Conservation (phyloP, 306 rosid genomes). For the Mimosa bimucronata region DNA sequence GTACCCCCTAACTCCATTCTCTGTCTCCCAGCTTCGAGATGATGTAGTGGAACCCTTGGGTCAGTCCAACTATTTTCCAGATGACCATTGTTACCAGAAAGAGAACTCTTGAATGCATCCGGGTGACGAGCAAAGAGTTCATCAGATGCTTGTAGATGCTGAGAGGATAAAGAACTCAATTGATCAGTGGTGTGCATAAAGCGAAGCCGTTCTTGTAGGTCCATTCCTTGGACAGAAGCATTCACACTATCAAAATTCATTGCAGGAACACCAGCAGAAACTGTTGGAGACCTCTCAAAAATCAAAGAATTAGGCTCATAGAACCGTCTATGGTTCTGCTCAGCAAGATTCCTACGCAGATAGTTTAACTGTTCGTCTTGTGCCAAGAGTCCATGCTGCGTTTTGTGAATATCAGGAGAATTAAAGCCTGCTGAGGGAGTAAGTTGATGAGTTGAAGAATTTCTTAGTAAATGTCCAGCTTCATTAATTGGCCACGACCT, state of each 20-base stretch:
- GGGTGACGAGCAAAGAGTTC: slow-evolving; percentile 53
- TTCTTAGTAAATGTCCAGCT: slow-evolving; percentile 56
- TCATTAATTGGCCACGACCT: slow-evolving; percentile 57
- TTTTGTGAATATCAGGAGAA: slow-evolving; percentile 60
- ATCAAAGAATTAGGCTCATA: slow-evolving; percentile 55
- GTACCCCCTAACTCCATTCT: slow-evolving; percentile 50
- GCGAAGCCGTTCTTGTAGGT: slow-evolving; percentile 49
- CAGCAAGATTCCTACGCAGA: slow-evolving; percentile 57
- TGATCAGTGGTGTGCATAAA: slow-evolving; percentile 51
- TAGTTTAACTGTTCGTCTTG: slow-evolving; percentile 64
- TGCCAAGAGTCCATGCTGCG: slow-evolving; percentile 56
- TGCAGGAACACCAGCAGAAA: slow-evolving; percentile 26
- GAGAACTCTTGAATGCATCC: slow-evolving; percentile 43
- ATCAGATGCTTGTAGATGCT: slow-evolving; percentile 48
- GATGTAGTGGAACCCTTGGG: slow-evolving; percentile 47
- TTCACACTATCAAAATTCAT: slow-evolving; percentile 10
- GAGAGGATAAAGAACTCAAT: slow-evolving; percentile 52
- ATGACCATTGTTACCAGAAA: slow-evolving; percentile 54
- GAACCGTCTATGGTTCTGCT: slow-evolving; percentile 56
- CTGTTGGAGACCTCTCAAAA: slow-evolving; percentile 62
- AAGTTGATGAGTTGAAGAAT: slow-evolving; percentile 56
- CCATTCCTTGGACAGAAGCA: slow-evolving; percentile 47
- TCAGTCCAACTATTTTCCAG: slow-evolving; percentile 56
- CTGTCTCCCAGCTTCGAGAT: slow-evolving; percentile 55
- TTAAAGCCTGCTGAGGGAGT: slow-evolving; percentile 54